These are phyloP conservation scores for Fagus sylvatica DNA, from an alignment of 306 rosid genomes.

Conservation along the genomic window DNA sequence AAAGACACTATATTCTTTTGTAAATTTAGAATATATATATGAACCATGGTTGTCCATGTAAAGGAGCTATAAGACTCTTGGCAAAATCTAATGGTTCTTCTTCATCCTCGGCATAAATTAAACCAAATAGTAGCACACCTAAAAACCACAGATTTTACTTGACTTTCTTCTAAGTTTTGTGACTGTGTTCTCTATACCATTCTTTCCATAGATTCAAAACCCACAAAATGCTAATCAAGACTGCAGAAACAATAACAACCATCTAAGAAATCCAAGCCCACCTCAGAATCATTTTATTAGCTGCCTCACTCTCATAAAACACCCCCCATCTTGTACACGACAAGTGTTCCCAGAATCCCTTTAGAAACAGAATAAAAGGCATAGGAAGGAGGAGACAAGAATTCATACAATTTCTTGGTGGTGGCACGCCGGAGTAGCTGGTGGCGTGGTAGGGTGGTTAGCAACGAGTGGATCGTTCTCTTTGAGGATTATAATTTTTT, in stretches of 20 bases:
- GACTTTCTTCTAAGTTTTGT: constrained; percentile 19
- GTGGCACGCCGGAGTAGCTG: background rate
- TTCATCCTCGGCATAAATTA: too few species aligned
- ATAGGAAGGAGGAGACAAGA: constrained; percentile 38
- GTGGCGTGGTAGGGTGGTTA: too few species aligned
- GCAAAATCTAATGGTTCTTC: too few species aligned
- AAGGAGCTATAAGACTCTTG: too few species aligned
- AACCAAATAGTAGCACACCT: too few species aligned
- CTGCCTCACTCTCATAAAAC: constrained; percentile 33
- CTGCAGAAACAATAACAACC: constrained; percentile 39
- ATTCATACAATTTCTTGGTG: constrained; percentile 32
- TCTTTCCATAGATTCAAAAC: constrained; percentile 33
- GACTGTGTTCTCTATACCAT: constrained; percentile 19
- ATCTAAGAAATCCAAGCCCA: constrained; percentile 68
- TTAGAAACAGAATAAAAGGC: constrained; percentile 34
- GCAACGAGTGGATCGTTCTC: too few species aligned
- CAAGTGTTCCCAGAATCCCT: constrained; percentile 43
- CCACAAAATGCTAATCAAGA: constrained; percentile 44
- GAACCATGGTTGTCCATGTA: too few species aligned
- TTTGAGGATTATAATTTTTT: too few species aligned
- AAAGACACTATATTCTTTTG: too few species aligned
- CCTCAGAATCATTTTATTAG: constrained; percentile 23
- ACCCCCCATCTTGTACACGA: constrained; percentile 36
- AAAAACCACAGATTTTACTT: background rate
- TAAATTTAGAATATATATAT: too few species aligned